Percentiles rank a stretch among this genome's conserved stretches.
These are phyloP conservation scores for Lizonia empirigonia DNA, from an alignment of 2,329 filamentous ascomycete genomes.

Conservation along the genomic window DNA sequence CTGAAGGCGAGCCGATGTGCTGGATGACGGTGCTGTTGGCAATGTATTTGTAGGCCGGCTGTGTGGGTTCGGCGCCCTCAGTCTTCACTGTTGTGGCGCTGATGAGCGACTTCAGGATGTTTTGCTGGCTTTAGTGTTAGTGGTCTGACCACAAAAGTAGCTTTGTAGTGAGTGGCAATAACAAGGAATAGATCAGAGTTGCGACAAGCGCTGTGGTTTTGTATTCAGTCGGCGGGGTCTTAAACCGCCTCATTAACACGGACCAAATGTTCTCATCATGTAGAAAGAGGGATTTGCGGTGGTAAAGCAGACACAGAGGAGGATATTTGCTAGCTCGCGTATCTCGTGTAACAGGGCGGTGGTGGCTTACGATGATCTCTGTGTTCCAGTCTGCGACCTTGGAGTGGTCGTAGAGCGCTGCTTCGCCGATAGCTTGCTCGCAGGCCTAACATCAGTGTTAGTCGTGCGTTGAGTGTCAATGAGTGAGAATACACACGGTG, in stretches of 20 bases:
- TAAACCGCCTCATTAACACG: slow-evolving; percentile 95
- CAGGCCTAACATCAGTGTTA: slow-evolving; percentile 68
- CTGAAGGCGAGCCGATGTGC: slow-evolving; percentile 63
- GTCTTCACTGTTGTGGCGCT: slow-evolving; percentile 65
- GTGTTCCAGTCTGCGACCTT: slow-evolving; percentile 90
- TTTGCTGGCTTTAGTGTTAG: slow-evolving; percentile 60
- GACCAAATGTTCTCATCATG: slow-evolving; percentile 90
- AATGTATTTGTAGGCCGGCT: slow-evolving; percentile 84
- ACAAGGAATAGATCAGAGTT: slow-evolving; percentile 63
- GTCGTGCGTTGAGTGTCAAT: not conserved
- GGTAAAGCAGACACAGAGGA: not conserved
- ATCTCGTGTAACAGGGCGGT: not conserved
- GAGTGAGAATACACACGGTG: slow-evolving; percentile 26
- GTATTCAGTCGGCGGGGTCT: slow-evolving; percentile 85
- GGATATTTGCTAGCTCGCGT: slow-evolving; percentile 4
- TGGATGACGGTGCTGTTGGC: slow-evolving; percentile 99
- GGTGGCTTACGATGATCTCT: slow-evolving; percentile 77
- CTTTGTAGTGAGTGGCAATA: not conserved
- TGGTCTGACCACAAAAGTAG: not conserved
- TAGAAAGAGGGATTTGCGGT: slow-evolving; percentile 6
- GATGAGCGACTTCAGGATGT: slow-evolving; percentile 77
- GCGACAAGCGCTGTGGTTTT: slow-evolving; percentile 72
- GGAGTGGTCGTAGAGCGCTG: slow-evolving; percentile 83
- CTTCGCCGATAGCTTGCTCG: slow-evolving; percentile 73
- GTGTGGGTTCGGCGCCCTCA: slow-evolving; percentile 52